Conservation (phyloP, 306 rosid species). For the Dalbergia oliveri region DNA sequence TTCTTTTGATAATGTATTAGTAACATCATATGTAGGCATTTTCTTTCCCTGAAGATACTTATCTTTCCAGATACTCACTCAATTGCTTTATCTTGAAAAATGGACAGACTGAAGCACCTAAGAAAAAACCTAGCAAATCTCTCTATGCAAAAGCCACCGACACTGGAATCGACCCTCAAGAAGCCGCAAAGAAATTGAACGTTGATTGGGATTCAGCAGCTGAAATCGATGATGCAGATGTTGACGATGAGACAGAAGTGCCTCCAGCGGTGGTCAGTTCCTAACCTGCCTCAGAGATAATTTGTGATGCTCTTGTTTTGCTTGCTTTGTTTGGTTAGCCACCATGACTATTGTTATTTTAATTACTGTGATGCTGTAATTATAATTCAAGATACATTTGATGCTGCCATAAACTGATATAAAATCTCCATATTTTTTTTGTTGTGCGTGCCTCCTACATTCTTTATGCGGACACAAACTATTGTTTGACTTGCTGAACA, state of each 20-base stretch:
- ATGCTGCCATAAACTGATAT: neutral
- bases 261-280: conserved; percentile 86
- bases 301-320: conserved; percentile 16
- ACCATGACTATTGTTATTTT: conserved; percentile 15
- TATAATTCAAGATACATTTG: conserved; percentile 21
- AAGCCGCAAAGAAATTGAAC: conserved; percentile 84
- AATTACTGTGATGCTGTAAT: conserved; percentile 11
- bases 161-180: conserved; percentile 83
- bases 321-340: conserved; percentile 27
- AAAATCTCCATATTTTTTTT: neutral
- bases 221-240: conserved; percentile 71
- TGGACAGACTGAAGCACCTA: conserved; percentile 66
- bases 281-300: conserved; percentile 40
- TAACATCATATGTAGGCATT: conserved; percentile 9
- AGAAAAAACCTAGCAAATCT: conserved; percentile 83
- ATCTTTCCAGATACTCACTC: conserved; percentile 16
- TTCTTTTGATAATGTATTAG: conserved; percentile 22
- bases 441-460: neutral
- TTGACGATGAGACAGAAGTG: conserved; percentile 69
- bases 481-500: conserved; percentile 9
- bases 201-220: conserved; percentile 97
- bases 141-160: conserved; percentile 88
- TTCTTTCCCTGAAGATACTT: conserved; percentile 2
- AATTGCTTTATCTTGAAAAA: neutral
- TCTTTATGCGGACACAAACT: neutral